Base-by-base conservation (phyloP, 179 eudicot genomes). In the Amaranthus tricolor region DNA sequence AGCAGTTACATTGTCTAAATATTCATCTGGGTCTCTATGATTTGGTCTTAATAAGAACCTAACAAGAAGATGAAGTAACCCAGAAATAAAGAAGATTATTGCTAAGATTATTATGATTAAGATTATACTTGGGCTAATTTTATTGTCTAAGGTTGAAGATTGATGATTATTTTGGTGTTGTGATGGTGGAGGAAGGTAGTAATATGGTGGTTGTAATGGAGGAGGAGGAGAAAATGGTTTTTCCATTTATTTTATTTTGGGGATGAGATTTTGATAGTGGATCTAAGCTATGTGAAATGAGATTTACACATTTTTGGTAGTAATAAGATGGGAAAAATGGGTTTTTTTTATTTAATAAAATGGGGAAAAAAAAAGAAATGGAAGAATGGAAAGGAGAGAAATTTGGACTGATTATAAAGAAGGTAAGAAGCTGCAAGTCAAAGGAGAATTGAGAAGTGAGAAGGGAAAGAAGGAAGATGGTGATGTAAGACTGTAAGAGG, bases 81-180 rank as follows among this genome's bases (percentile, higher is more conserved):
- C 95, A 0, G 93, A 84, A 1, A 94, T 74, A 64, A 94, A 94
- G 81, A 90, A 91, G 78, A 90, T 86, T 44, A 90, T 81, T 9
- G 98, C 90, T 0, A 94, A 84, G 17, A 94, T 88, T 12, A 91
- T 77, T 61, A 94, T 91, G 78, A 91, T 88, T 11, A 93, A 77
- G 1, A 93, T 83, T 44, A 93, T 72, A 24, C 86, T 93, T 52
- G 98, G 97, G 73, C 91, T 91, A 6, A 93, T 89, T 79, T 84
- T 87, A 79, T 53, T 72, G 70, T 85, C 84, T n/a, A 87, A 51
- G 72, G 76, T 82, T 63, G 77, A 6, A 0, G 88, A 10, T 62
- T 76, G 76, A 16, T 24, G 52, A 59, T 56, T 80, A n/a, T 54
- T 12, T n/a, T 53, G 86, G 8, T 79, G 81, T 0, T 78, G 61